Percentiles rank a stretch among this genome's conserved stretches.
These are phyloP conservation scores for Pleurotus ostreatus DNA, from an alignment of 768 basidiomycete species.

Conservation along the genomic window DNA sequence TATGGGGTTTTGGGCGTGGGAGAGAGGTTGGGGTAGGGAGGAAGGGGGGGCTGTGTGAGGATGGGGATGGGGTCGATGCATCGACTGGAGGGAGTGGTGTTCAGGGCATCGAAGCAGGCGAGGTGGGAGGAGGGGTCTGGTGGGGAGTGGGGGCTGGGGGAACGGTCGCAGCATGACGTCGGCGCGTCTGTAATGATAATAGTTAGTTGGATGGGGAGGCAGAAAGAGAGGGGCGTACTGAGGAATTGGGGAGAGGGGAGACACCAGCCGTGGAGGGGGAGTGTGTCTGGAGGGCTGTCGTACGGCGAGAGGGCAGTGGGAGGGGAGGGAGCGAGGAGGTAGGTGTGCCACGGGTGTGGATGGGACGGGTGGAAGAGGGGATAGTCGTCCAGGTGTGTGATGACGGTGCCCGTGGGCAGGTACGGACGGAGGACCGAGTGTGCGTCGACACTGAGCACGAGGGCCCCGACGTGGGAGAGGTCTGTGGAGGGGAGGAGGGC, in stretches of 20 bases:
- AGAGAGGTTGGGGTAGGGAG: conserved; percentile 47
- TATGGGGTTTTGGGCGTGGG: conserved; percentile 14
- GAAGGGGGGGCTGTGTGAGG: conserved; percentile 26
- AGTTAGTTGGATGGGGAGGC: background rate
- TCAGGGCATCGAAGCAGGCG: conserved; percentile 44
- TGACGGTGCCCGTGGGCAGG: conserved; percentile 51
- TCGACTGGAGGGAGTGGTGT: conserved; percentile 28
- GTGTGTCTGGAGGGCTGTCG: no score
- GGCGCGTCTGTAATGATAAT: conserved; percentile 22
- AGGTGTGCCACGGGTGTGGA: conserved; percentile 42
- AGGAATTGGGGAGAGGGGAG: conserved; percentile 25
- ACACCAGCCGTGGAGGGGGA: conserved; percentile 58
- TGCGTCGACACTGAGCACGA: conserved; percentile 14
- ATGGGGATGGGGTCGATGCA: conserved; percentile 58
- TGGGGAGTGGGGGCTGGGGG: conserved; percentile 7
- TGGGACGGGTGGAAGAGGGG: conserved; percentile 24
- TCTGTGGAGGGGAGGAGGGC: conserved; percentile 49
- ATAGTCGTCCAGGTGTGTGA: conserved; percentile 66
- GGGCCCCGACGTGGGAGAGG: conserved; percentile 43
- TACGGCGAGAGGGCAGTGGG: background rate
- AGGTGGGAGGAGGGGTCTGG: conserved; percentile 14
- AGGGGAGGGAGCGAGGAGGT: conserved; percentile 31
- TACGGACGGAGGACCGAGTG: conserved; percentile 55
- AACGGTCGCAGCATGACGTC: conserved; percentile 19
- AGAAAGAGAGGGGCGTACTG: conserved; percentile 16